Evolutionary conservation across 2,329 filamentous ascomycete species (phyloP).

Genomic region (Diplodia seriata): DNA sequence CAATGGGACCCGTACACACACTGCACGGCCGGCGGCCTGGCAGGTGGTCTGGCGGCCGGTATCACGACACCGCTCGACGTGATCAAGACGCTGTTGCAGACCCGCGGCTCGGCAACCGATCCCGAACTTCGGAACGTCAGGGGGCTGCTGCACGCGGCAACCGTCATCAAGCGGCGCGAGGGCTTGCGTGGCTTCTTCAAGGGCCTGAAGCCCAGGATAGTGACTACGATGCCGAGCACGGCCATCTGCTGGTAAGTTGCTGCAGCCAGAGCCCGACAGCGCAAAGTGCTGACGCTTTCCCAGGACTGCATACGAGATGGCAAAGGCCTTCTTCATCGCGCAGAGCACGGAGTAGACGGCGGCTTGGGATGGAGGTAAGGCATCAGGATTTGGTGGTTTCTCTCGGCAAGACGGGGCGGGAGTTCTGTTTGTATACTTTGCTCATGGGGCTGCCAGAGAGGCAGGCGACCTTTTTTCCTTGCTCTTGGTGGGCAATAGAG

Average conservation of each 20-base stretch:
- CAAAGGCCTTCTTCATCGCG: conserved; percentile 70
- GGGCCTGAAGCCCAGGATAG: conserved; percentile 85
- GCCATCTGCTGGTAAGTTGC: conserved; percentile 93
- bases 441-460: conserved; percentile 12
- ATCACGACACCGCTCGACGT: conserved; percentile 97
- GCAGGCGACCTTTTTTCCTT: conserved; percentile 18
- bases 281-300: conserved; percentile 34
- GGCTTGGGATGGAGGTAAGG: no score
- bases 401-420: neutral
- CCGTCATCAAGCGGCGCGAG: conserved; percentile 81
- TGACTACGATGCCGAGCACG: conserved; percentile 97
- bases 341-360: conserved; percentile 40
- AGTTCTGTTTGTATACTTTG: conserved; percentile 24
- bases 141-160: conserved; percentile 78
- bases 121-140: conserved; percentile 83
- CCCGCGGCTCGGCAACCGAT: conserved; percentile 82
- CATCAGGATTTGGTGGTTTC: neutral
- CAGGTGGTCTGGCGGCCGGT: conserved; percentile 90
- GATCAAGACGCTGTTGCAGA: conserved; percentile 97
- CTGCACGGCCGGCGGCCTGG: conserved; percentile 88
- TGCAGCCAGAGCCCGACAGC: neutral
- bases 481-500: conserved; percentile 26
- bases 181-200: conserved; percentile 90
- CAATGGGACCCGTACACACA: conserved; percentile 93
- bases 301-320: conserved; percentile 71